Percentiles rank a stretch among this genome's conserved stretches.
These are phyloP conservation scores for Chlorella vulgaris DNA, from an alignment of 139 green algal genomes.

Conservation along the genomic window DNA sequence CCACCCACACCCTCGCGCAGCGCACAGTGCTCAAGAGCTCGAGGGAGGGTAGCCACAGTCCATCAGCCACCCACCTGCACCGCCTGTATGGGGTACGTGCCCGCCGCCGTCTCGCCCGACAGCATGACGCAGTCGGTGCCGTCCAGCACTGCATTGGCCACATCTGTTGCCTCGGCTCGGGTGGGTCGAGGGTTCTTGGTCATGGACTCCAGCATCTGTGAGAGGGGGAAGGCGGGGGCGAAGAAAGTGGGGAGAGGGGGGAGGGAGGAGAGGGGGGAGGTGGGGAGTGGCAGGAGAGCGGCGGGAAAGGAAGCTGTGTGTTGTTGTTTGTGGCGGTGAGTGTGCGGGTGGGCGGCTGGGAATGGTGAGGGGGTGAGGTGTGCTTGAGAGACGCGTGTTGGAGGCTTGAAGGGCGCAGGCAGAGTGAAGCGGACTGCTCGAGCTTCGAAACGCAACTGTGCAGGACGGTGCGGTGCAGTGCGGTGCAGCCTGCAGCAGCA, in stretches of 20 bases:
- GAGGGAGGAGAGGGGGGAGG: not conserved
- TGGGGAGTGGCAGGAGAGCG: not conserved
- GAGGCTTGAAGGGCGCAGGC: too few relatives aligned
- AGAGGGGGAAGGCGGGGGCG: not conserved
- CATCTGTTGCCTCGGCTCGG: slow-evolving; percentile 93
- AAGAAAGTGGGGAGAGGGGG: not conserved
- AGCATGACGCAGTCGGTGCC: slow-evolving; percentile 98
- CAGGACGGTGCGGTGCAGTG: too few relatives aligned
- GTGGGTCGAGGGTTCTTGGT: slow-evolving; percentile 95
- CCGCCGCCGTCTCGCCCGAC: slow-evolving; percentile 94
- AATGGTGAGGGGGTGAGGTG: too few relatives aligned
- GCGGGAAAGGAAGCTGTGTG: too few relatives aligned
- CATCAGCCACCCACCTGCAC: slow-evolving; percentile 61
- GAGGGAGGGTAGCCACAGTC: not conserved
- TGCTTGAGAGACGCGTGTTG: too few relatives aligned
- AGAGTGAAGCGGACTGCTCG: too few relatives aligned
- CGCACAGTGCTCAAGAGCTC: not conserved
- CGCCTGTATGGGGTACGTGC: slow-evolving; percentile 87
- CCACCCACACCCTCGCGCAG: not conserved
- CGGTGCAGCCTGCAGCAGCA: too few relatives aligned
- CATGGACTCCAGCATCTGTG: slow-evolving; percentile 93
- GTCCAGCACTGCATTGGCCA: slow-evolving; percentile 97
- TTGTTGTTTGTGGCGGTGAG: too few relatives aligned
- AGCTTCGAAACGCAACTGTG: too few relatives aligned
- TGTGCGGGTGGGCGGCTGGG: too few relatives aligned